Conservation (phyloP, 2,329 filamentous ascomycete genomes). For the Clarireedia sp. region DNA sequence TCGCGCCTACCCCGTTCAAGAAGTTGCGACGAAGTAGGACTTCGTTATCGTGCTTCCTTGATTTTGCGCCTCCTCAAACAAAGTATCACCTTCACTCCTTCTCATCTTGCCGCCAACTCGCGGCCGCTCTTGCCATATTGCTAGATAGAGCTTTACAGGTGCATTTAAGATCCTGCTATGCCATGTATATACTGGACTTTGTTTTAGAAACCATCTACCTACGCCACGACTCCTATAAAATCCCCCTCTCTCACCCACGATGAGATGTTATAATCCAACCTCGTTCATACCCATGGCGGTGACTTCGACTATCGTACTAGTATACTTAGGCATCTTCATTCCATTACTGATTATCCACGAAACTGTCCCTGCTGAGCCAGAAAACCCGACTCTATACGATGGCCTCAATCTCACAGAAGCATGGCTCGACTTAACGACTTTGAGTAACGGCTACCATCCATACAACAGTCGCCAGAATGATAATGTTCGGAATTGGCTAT, state of each 20-base stretch:
- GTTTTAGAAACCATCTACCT: background rate
- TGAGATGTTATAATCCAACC: slow-evolving; percentile 45
- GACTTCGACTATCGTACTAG: slow-evolving; percentile 64
- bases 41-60: too few species aligned
- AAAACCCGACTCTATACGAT: slow-evolving; percentile 40
- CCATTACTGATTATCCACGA: slow-evolving; percentile 68
- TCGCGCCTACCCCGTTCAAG: too few species aligned
- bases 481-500: slow-evolving; percentile 65
- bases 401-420: slow-evolving; percentile 79
- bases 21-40: too few species aligned
- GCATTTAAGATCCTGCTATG: background rate
- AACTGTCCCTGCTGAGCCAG: slow-evolving; percentile 60
- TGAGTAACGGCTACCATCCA: slow-evolving; percentile 74
- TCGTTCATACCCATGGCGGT: slow-evolving; percentile 77
- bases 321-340: slow-evolving; percentile 72
- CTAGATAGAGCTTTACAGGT: background rate
- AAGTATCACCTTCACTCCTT: background rate
- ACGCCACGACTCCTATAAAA: background rate
- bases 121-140: background rate
- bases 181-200: background rate
- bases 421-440: slow-evolving; percentile 71
- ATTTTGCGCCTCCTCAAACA: too few species aligned
- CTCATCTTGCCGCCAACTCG: background rate
- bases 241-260: slow-evolving; percentile 10
- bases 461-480: slow-evolving; percentile 86